A percentile compares a stretch with the other conserved stretches of the same genome.
Conservation (phyloP, 495 filamentous ascomycete species). For the Penicillium robsamsonii region DNA sequence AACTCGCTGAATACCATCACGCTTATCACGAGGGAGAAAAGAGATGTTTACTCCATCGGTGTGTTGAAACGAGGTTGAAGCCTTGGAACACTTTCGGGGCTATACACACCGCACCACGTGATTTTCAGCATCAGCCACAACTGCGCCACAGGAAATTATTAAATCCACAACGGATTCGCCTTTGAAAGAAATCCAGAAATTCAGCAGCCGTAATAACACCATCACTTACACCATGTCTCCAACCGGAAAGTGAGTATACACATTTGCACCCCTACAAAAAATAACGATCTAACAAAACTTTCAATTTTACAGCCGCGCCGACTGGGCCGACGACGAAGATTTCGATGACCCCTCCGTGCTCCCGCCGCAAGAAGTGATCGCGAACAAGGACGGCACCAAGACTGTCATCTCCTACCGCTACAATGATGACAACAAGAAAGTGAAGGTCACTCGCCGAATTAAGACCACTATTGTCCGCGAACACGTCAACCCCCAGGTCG, state of each 20-base stretch:
- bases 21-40: too few relatives aligned
- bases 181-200: constrained; percentile 49
- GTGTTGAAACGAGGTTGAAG: not conserved
- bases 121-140: constrained; percentile 32
- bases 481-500: constrained; percentile 93
- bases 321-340: constrained; percentile 98
- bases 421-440: constrained; percentile 91
- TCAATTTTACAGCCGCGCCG: constrained; percentile 55
- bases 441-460: constrained; percentile 93
- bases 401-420: constrained; percentile 86
- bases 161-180: constrained; percentile 53
- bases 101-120: constrained; percentile 28
- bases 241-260: constrained; percentile 44
- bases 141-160: constrained; percentile 41
- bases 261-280: not conserved
- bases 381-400: constrained; percentile 97
- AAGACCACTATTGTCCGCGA: constrained; percentile 84
- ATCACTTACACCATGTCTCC: constrained; percentile 45
- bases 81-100: not conserved
- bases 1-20: too few relatives aligned
- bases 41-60: too few relatives aligned
- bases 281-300: constrained; percentile 20
- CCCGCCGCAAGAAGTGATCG: constrained; percentile 79
- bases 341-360: constrained; percentile 79
- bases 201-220: constrained; percentile 33